Base-by-base conservation (phyloP, 345 rosid species). In the Arabidopsis suecica region DNA sequence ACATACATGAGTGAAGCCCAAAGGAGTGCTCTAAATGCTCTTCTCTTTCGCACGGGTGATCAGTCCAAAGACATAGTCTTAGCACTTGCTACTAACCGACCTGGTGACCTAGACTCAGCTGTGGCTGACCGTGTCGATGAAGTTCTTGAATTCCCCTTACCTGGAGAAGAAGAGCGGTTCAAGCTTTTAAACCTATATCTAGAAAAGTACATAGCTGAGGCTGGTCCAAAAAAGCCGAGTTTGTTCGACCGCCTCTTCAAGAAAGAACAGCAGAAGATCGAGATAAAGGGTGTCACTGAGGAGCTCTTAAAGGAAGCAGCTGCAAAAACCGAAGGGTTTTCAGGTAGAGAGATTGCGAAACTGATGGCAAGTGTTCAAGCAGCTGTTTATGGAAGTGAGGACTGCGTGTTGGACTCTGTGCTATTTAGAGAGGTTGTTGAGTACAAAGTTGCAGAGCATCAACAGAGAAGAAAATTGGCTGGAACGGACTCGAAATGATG, bases 1-100 rank as follows among this genome's bases (percentile, higher is more conserved):
- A 95, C 86, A 63, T 89, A 87, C 80, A 92, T 92, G 97, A 95
- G 99, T 73, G 97, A 95, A 89, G 97, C 97, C 18, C 99, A 95
- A 79, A 81, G 97, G 73, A 95, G 99, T 79, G 97, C 99, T 57
- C 84, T 95, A 5, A 95, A 95, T 79, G 97, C 99, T 12, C 92
- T 92, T 49, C 99, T 95, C 58, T 95, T 82, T 77, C 93, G 90
- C 10, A 95, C 97, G 0, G 97, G 99, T 37, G 96, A 92, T 78
- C 97, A 95, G 76, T 95, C 97, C 71, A 92, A 92, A 82, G 97
- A 95, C 72, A 87, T 90, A 65, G 97, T 95, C 75, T 89, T 92
- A 72, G 97, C 96, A 22, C 97, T 95, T 32, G 97, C 97, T 32
- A 95, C 97, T 33, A 95, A 95, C 71, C 83, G 96, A 42, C 99